phyloP scores from a whole-genome alignment of 257 asterid species.

The Scutellaria galericulata region DNA sequence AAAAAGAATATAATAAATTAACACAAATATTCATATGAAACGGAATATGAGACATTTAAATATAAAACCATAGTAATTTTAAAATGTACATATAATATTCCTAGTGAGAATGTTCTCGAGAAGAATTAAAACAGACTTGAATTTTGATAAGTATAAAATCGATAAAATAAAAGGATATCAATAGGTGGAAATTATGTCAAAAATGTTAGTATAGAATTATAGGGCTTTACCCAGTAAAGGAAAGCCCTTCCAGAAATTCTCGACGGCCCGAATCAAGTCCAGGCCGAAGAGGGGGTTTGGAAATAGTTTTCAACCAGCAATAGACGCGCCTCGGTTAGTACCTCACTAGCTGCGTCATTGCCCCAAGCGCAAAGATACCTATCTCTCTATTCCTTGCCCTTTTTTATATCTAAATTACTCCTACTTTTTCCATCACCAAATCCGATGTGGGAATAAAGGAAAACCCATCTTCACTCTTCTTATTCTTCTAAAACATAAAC shows the following conservation, averaged over 20 bases:
- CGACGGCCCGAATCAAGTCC: slow-evolving; percentile 28
- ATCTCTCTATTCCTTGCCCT: background rate
- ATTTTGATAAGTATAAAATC: too few species aligned
- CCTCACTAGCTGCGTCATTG: slow-evolving; percentile 28
- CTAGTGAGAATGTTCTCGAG: too few species aligned
- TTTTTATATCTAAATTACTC: background rate
- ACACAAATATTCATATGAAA: too few species aligned
- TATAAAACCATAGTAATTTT: too few species aligned
- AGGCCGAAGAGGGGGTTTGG: slow-evolving; percentile 14
- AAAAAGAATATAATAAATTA: too few species aligned
- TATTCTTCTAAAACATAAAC: background rate
- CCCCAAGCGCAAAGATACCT: slow-evolving; percentile 7
- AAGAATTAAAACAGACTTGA: too few species aligned
- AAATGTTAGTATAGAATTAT: background rate
- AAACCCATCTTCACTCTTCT: background rate
- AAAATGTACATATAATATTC: too few species aligned
- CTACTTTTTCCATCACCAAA: background rate
- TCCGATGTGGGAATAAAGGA: slow-evolving; percentile 10
- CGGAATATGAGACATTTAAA: too few species aligned
- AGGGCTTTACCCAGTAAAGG: slow-evolving; percentile 22
- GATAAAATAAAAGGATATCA: too few species aligned
- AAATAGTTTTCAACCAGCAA: background rate
- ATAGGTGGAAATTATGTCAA: too few species aligned
- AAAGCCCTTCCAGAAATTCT: slow-evolving; percentile 34
- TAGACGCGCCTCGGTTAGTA: too few species aligned